A percentile compares a stretch with the other conserved stretches of the same genome.
Evolutionary conservation across 169 alveolate species (phyloP).

Genomic region (Eimeria maxima): DNA sequence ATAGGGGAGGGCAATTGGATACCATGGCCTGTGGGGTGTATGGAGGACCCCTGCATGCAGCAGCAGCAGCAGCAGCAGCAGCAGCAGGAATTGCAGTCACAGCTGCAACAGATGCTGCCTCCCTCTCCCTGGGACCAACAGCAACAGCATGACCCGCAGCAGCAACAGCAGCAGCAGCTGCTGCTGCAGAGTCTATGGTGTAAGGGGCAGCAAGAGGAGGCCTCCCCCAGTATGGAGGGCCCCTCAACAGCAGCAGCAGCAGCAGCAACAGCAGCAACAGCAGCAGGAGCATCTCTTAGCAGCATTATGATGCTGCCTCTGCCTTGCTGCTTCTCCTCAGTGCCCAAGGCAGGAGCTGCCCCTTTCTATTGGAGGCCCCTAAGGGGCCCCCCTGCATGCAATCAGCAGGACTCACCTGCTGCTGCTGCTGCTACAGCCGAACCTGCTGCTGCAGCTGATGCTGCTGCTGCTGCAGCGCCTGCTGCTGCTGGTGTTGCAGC

Average conservation of each 20-base stretch:
- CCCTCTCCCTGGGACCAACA: neutral
- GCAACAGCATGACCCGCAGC: slow-evolving; percentile 15
- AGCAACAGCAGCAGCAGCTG: slow-evolving; percentile 29
- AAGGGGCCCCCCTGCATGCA: neutral
- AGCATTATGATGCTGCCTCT: neutral
- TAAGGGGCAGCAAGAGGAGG: neutral
- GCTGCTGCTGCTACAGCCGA: neutral
- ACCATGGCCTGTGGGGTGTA: slow-evolving; percentile 25
- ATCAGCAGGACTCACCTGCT: neutral
- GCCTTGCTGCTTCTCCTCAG: neutral
- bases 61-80: slow-evolving; percentile 26
- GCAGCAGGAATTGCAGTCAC: too few relatives aligned
- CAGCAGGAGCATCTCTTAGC: neutral
- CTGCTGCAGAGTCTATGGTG: slow-evolving; percentile 42
- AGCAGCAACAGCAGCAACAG: neutral
- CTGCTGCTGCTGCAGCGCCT: neutral
- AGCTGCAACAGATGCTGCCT: too few relatives aligned
- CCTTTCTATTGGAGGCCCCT: slow-evolving; percentile 37
- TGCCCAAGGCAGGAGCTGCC: neutral
- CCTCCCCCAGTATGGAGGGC: too few relatives aligned
- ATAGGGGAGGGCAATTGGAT: slow-evolving; percentile 11
- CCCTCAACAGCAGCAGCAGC: neutral
- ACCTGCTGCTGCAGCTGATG: neutral
- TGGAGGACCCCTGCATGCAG: neutral
- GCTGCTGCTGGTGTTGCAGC: slow-evolving; percentile 8